A percentile compares a stretch with the other conserved stretches of the same genome.
These are phyloP conservation scores for Phytophthora hybrid DNA, from an alignment of 352 stramenopile species.

Conservation along the genomic window DNA sequence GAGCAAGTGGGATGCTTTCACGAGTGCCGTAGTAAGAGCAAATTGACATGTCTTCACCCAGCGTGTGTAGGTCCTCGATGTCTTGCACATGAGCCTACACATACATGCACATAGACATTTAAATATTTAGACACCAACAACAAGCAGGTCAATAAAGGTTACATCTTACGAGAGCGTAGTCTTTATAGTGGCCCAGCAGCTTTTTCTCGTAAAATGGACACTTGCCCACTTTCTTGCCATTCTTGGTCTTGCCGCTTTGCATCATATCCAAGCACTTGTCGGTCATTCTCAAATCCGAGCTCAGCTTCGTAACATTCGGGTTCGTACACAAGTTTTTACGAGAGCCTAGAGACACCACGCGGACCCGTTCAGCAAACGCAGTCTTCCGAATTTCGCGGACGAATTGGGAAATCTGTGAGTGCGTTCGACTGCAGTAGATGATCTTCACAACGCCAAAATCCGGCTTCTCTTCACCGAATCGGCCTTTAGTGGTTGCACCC, in stretches of 20 bases:
- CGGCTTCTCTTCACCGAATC: conserved; percentile 31
- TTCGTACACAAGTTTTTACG: conserved; percentile 90
- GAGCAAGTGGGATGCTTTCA: conserved; percentile 89
- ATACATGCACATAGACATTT: background rate
- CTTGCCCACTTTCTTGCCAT: conserved; percentile 63
- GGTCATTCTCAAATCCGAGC: conserved; percentile 82
- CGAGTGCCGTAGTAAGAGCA: conserved; percentile 98
- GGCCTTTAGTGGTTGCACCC: background rate
- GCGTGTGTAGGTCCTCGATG: conserved; percentile 95
- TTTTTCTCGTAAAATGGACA: conserved; percentile 89
- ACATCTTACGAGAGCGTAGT: conserved; percentile 77
- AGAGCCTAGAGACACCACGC: conserved; percentile 82
- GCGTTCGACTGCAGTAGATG: conserved; percentile 92
- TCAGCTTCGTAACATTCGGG: conserved; percentile 66
- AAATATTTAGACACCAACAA: conserved; percentile 6
- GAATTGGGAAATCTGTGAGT: conserved; percentile 92
- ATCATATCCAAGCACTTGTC: conserved; percentile 91
- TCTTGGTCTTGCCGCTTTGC: conserved; percentile 67
- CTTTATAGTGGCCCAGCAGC: conserved; percentile 71
- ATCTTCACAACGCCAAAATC: conserved; percentile 78
- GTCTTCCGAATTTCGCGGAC: conserved; percentile 90
- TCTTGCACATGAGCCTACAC: conserved; percentile 88
- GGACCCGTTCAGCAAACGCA: conserved; percentile 68
- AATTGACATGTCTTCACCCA: conserved; percentile 91
- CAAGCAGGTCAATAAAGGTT: background rate